Percentiles rank a stretch among this genome's conserved stretches.
These are phyloP conservation scores for Setaria italica DNA, from an alignment of 202 grass and related monocot species.

Conservation along the genomic window DNA sequence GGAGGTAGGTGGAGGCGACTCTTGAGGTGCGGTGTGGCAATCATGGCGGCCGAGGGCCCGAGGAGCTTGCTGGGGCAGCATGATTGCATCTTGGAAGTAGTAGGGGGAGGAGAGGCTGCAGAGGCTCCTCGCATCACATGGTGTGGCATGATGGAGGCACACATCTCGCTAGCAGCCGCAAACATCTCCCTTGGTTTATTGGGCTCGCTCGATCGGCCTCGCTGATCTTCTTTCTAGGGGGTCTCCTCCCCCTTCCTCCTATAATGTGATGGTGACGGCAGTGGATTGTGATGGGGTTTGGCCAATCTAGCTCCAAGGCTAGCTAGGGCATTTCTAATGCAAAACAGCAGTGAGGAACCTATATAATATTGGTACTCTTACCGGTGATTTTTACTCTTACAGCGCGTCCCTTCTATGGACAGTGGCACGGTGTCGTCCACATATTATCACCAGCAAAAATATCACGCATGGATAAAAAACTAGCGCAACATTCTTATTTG, in stretches of 20 bases:
- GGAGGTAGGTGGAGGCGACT: constrained; percentile 53
- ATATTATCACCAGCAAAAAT: too few species aligned
- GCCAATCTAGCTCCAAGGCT: constrained; percentile 26
- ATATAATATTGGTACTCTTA: background rate
- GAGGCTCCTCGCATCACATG: constrained; percentile 57
- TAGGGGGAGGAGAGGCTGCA: constrained; percentile 32
- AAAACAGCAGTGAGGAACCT: background rate
- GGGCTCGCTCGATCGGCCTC: constrained; percentile 19
- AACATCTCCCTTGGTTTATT: constrained; percentile 52
- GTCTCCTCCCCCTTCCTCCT: background rate
- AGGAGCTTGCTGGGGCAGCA: constrained; percentile 52
- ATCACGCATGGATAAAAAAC: too few species aligned
- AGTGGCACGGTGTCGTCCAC: too few species aligned
- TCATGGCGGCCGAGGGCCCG: constrained; percentile 63
- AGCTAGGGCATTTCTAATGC: constrained; percentile 46
- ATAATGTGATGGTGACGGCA: constrained; percentile 45
- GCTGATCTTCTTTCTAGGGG: constrained; percentile 55
- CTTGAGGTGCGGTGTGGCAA: constrained; percentile 42
- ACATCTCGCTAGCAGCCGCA: constrained; percentile 51
- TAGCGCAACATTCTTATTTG: too few species aligned
- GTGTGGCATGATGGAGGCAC: constrained; percentile 58
- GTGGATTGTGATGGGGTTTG: constrained; percentile 38
- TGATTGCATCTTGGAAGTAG: constrained; percentile 70
- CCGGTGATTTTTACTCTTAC: background rate
- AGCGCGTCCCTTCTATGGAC: too few species aligned